These are phyloP conservation scores for Tylopilus felleus DNA, from an alignment of 768 basidiomycete genomes.

Conservation along the genomic window DNA sequence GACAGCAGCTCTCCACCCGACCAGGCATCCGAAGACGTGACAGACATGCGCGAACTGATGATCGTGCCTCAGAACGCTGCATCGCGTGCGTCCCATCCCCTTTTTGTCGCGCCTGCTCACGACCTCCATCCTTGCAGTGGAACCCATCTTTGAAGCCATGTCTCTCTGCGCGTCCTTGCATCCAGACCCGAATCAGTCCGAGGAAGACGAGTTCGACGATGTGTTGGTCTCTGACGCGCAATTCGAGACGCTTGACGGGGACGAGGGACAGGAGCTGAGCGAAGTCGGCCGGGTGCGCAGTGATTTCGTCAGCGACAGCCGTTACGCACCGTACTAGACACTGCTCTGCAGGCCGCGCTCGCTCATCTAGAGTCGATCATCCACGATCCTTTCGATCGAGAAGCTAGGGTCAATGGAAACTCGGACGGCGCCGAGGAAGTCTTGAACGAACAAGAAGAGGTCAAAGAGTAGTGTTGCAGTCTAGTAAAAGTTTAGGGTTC, in stretches of 20 bases:
- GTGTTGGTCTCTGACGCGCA: conserved; percentile 50
- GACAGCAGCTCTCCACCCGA: conserved; percentile 33
- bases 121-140: conserved; percentile 47
- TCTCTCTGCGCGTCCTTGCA: conserved; percentile 84
- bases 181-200: conserved; percentile 53
- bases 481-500: not conserved
- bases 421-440: conserved; percentile 14
- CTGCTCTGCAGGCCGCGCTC: conserved; percentile 63
- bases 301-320: conserved; percentile 72
- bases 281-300: conserved; percentile 94
- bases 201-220: conserved; percentile 48
- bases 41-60: conserved; percentile 74
- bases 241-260: conserved; percentile 51
- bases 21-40: conserved; percentile 35
- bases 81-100: conserved; percentile 50
- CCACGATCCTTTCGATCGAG: conserved; percentile 41
- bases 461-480: conserved; percentile 4
- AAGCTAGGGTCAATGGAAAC: conserved; percentile 15
- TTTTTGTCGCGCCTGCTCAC: conserved; percentile 1
- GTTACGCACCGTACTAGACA: conserved; percentile 85
- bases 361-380: conserved; percentile 83
- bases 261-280: conserved; percentile 69
- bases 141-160: conserved; percentile 81
- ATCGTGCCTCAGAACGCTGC: conserved; percentile 61
- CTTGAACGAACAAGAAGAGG: conserved; percentile 13